Conservation (phyloP, 345 rosid species). For the Brassica carinata region DNA sequence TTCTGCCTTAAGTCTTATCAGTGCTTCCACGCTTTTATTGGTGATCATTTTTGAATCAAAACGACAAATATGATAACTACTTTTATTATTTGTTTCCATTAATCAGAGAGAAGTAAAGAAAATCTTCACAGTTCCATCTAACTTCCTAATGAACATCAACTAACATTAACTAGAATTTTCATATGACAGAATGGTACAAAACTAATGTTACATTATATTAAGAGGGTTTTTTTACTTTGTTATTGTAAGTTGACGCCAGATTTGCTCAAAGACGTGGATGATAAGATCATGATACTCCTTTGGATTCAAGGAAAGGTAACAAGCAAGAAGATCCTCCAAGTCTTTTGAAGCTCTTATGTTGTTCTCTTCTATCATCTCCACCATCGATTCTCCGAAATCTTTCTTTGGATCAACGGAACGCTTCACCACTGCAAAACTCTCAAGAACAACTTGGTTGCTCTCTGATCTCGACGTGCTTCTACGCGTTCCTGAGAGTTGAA, state of each 20-base stretch:
- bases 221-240: neutral
- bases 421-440: conserved; percentile 67
- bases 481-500: conserved; percentile 41
- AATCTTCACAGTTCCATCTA: conserved; percentile 14
- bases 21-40: conserved; percentile 22
- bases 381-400: conserved; percentile 89
- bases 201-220: conserved; percentile 18
- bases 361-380: conserved; percentile 86
- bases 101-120: conserved; percentile 3
- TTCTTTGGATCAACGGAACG: conserved; percentile 71
- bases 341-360: conserved; percentile 63
- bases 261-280: conserved; percentile 75
- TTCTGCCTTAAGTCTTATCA: conserved; percentile 4
- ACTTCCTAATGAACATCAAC: conserved; percentile 29
- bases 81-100: conserved; percentile 27
- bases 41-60: conserved; percentile 22
- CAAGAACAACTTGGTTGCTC: conserved; percentile 43
- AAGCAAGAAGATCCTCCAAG: conserved; percentile 86
- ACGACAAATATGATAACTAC: conserved; percentile 39
- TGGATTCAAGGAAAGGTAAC: conserved; percentile 74
- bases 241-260: conserved; percentile 53
- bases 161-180: neutral
- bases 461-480: conserved; percentile 42
- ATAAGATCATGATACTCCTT: conserved; percentile 69
- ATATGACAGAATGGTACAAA: neutral